Evolutionary conservation across 1,139 yeast genomes (phyloP).

Genomic region (Scheffersomyces cryptocercus): DNA sequence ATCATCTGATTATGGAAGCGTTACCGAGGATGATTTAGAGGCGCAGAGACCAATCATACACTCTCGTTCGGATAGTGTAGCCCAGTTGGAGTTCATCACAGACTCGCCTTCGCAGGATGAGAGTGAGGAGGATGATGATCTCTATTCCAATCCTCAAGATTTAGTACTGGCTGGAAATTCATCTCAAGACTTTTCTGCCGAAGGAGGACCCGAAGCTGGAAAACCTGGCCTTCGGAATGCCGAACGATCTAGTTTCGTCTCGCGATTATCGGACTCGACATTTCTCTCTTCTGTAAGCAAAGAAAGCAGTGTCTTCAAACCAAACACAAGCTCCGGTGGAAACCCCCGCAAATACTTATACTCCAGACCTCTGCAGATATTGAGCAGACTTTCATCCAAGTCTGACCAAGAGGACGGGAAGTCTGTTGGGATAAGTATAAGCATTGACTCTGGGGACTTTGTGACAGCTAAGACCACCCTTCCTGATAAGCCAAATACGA

Average conservation of each 20-base stretch:
- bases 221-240: too few species aligned
- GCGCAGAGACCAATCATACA: constrained; percentile 2
- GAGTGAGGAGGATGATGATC: background rate
- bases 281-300: too few species aligned
- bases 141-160: too few species aligned
- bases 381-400: constrained; percentile 20
- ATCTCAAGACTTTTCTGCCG: too few species aligned
- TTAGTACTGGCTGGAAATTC: too few species aligned
- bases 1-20: constrained; percentile 6
- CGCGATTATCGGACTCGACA: too few species aligned
- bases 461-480: constrained; percentile 5
- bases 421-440: constrained; percentile 19
- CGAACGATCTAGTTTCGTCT: too few species aligned
- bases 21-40: constrained; percentile 5
- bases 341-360: constrained; percentile 6
- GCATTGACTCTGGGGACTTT: constrained; percentile 25
- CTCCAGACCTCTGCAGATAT: constrained; percentile 29
- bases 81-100: background rate
- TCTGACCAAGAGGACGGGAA: constrained; percentile 8
- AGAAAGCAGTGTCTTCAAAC: too few species aligned
- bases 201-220: too few species aligned
- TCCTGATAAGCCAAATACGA: too few species aligned
- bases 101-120: background rate
- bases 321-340: background rate
- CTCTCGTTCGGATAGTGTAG: background rate